A percentile compares a stretch with the other conserved stretches of the same genome.
phyloP scores from a whole-genome alignment of 306 rosid species.

The Lablab purpureus region DNA sequence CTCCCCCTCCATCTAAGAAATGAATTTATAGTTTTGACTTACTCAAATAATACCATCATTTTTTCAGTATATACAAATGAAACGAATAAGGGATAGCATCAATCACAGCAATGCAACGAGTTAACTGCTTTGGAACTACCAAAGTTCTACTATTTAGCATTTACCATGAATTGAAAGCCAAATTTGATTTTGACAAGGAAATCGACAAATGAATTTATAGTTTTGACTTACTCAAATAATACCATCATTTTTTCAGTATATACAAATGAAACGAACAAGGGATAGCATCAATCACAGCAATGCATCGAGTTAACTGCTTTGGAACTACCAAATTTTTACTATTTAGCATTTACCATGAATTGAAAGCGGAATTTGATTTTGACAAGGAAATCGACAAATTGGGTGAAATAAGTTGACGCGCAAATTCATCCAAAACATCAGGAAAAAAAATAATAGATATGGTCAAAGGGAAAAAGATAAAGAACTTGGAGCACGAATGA shows the following conservation, averaged over 20 bases:
- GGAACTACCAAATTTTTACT: not conserved
- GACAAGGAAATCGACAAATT: not conserved
- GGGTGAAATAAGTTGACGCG: not conserved
- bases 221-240: not conserved
- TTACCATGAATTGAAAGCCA: not conserved
- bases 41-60: not conserved
- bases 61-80: constrained; percentile 20
- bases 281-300: not conserved
- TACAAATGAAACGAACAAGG: not conserved
- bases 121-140: constrained; percentile 1
- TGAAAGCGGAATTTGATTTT: not conserved
- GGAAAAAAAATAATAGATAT: not conserved
- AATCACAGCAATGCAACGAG: not conserved
- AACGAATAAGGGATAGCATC: not conserved
- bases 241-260: constrained; percentile 19
- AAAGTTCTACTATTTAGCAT: not conserved
- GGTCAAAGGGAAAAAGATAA: not conserved
- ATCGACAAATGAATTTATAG: not conserved
- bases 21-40: not conserved
- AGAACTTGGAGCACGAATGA: not conserved
- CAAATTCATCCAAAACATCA: not conserved
- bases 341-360: not conserved
- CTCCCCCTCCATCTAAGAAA: not conserved
- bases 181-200: not conserved
- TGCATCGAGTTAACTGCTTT: not conserved